These are phyloP conservation scores for Sporothrix inflata DNA, from an alignment of 2,329 filamentous ascomycete species.

Conservation along the genomic window DNA sequence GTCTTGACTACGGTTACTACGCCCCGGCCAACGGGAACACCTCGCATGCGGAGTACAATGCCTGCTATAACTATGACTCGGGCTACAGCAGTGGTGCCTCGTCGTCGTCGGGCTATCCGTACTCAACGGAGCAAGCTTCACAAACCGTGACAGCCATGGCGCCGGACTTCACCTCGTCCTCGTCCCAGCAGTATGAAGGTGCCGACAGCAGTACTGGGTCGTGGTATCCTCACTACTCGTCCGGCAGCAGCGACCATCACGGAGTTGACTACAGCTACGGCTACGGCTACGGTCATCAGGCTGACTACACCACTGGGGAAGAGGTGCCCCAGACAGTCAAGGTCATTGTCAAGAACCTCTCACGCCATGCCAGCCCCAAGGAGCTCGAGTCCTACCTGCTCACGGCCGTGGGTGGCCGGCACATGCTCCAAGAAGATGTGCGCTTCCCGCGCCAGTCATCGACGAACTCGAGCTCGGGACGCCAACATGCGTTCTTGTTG, in stretches of 20 bases:
- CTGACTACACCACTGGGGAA: not conserved
- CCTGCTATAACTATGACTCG: constrained; percentile 13
- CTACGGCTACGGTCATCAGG: not conserved
- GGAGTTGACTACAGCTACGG: not conserved
- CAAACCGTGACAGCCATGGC: constrained; percentile 5
- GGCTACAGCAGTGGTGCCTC: constrained; percentile 7
- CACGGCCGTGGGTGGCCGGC: constrained; percentile 15
- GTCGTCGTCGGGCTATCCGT: constrained; percentile 1
- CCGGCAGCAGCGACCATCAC: not conserved
- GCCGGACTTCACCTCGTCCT: not conserved
- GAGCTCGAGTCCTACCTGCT: constrained; percentile 26
- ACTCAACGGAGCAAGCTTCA: not conserved
- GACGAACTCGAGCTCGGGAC: not conserved
- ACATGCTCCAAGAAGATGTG: constrained; percentile 29
- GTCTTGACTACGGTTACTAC: not conserved
- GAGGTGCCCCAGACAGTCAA: constrained; percentile 21
- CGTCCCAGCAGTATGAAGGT: not conserved
- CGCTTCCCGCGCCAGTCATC: constrained; percentile 24
- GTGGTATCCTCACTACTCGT: not conserved
- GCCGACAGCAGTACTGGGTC: not conserved
- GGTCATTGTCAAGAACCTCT: constrained; percentile 31
- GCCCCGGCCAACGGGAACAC: not conserved
- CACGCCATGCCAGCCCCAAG: constrained; percentile 24
- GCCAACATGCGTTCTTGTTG: constrained; percentile 28
- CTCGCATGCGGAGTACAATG: not conserved